Conservation (phyloP, 2,329 filamentous ascomycete genomes). For the Juglanconis sp. region DNA sequence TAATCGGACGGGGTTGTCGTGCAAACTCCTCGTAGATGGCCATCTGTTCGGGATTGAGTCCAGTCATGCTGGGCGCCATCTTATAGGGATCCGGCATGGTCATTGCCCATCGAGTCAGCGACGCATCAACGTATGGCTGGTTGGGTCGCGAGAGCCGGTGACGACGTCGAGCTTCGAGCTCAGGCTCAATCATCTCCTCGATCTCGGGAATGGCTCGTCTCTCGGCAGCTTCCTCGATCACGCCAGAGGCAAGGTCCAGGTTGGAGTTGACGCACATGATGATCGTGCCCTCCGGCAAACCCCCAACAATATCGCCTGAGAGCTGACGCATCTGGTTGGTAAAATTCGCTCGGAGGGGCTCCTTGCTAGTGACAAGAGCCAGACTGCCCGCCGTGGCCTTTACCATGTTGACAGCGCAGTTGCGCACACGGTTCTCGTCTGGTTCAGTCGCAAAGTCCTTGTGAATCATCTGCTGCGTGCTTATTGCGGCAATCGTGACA, state of each 20-base stretch:
- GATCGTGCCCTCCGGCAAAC: constrained; percentile 89
- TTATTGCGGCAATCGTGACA: constrained; percentile 96
- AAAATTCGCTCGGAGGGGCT: constrained; percentile 92
- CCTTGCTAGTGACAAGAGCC: constrained; percentile 96
- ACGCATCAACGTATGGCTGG: constrained; percentile 79
- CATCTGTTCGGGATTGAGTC: constrained; percentile 87
- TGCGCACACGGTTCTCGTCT: constrained; percentile 81
- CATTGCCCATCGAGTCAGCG: constrained; percentile 85
- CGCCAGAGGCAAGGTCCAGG: constrained; percentile 84
- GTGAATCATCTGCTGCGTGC: constrained; percentile 88
- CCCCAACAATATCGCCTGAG: constrained; percentile 68
- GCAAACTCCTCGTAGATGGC: constrained; percentile 97
- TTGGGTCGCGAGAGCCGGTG: constrained; percentile 73
- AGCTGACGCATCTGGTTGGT: constrained; percentile 86
- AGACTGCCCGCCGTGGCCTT: constrained; percentile 91
- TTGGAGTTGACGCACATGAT: constrained; percentile 99
- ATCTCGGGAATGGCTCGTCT: constrained; percentile 92
- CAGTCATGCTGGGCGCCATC: constrained; percentile 64
- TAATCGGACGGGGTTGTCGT: constrained; percentile 68
- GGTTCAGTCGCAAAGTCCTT: constrained; percentile 96
- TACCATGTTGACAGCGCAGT: constrained; percentile 88
- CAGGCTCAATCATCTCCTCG: constrained; percentile 83
- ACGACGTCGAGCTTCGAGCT: constrained; percentile 72
- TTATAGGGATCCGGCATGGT: constrained; percentile 94
- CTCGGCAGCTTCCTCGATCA: constrained; percentile 94